phyloP scores from a whole-genome alignment of 192 early-diverging fungal species.

The Spizellomyces sp. region DNA sequence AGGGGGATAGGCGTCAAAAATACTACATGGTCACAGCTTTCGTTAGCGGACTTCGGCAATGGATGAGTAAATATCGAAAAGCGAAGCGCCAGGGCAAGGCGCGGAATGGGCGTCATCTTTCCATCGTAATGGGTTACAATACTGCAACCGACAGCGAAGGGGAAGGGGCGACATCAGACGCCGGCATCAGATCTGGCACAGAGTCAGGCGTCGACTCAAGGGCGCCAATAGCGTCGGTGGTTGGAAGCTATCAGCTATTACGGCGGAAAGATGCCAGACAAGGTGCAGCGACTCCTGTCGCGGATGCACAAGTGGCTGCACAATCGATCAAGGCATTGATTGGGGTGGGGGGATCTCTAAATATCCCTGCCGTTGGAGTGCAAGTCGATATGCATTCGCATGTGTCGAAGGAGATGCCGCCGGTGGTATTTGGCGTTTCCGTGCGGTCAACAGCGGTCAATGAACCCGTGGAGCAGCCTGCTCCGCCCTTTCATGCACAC shows the following conservation, averaged over 20 bases:
- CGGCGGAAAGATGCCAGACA: neutral
- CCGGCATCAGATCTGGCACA: constrained; percentile 4
- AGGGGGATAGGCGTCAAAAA: constrained; percentile 30
- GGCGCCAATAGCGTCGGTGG: constrained; percentile 11
- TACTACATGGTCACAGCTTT: constrained; percentile 58
- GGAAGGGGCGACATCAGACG: constrained; percentile 17
- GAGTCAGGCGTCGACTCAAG: neutral
- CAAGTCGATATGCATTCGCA: constrained; percentile 3
- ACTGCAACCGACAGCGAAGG: constrained; percentile 30
- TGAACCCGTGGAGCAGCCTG: constrained; percentile 1
- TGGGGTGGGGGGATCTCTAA: constrained; percentile 31
- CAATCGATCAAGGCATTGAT: constrained; percentile 40
- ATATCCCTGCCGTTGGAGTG: constrained; percentile 10
- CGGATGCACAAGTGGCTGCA: constrained; percentile 26
- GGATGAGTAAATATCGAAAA: constrained; percentile 40
- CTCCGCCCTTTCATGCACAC: neutral
- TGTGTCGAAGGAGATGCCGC: too few species aligned
- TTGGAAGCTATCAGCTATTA: constrained; percentile 26
- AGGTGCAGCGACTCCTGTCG: constrained; percentile 6
- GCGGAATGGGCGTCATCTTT: constrained; percentile 20
- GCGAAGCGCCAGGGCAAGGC: constrained; percentile 37
- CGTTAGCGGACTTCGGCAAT: constrained; percentile 40
- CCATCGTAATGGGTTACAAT: constrained; percentile 33
- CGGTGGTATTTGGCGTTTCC: neutral
- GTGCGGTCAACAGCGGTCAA: neutral